These are phyloP conservation scores for Taphrina pruni DNA, from an alignment of 1,139 yeast genomes.

Conservation along the genomic window DNA sequence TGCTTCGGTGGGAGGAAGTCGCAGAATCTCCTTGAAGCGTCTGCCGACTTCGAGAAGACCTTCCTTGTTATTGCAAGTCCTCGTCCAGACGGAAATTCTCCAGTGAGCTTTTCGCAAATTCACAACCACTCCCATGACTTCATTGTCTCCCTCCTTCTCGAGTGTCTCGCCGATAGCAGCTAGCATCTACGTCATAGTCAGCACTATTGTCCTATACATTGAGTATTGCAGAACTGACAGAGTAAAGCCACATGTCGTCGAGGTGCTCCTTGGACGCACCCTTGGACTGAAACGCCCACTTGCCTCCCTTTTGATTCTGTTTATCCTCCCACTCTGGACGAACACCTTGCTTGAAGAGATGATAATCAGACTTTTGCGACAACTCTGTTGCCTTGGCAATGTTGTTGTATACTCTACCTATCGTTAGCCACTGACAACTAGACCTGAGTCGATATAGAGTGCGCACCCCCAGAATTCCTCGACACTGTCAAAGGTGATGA, in stretches of 20 bases:
- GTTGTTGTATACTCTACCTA: constrained; percentile 69
- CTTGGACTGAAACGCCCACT: constrained; percentile 84
- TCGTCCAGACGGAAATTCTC: constrained; percentile 94
- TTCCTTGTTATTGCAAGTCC: constrained; percentile 69
- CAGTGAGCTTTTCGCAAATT: constrained; percentile 82
- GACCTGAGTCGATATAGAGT: background rate
- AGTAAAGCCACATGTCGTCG: constrained; percentile 83
- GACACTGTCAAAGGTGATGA: constrained; percentile 86
- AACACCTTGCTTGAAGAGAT: constrained; percentile 90
- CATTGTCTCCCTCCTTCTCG: constrained; percentile 61
- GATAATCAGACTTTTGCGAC: constrained; percentile 92
- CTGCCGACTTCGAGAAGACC: constrained; percentile 64
- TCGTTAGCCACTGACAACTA: background rate
- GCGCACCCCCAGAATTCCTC: constrained; percentile 94
- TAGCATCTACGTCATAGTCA: constrained; percentile 58
- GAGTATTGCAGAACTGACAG: constrained; percentile 41
- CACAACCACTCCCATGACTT: constrained; percentile 93
- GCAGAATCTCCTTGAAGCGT: constrained; percentile 75
- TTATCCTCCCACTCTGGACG: constrained; percentile 99
- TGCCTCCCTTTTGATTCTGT: constrained; percentile 88
- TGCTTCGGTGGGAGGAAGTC: constrained; percentile 68
- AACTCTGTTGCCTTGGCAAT: constrained; percentile 91
- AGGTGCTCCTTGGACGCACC: constrained; percentile 66
- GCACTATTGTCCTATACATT: background rate
- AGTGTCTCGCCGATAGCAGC: constrained; percentile 96